Conservation (phyloP, 1,139 yeast species). For the Trichomonascaceae sp. region DNA sequence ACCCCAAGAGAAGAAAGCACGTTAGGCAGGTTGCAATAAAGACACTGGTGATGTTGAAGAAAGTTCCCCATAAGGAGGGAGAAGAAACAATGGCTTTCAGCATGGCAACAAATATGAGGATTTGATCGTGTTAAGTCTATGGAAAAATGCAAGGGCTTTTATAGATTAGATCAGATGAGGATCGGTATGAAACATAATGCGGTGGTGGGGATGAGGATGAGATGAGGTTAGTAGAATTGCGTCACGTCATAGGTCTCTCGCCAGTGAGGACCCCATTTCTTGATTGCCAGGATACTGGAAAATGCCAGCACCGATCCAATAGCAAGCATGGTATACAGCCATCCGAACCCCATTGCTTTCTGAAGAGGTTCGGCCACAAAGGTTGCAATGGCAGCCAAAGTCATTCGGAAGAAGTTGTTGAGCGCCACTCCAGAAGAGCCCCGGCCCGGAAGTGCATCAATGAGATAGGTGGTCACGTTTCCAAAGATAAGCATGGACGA, state of each 20-base stretch:
- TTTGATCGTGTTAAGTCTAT: too few species aligned
- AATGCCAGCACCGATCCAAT: slow-evolving; percentile 34
- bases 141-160: too few species aligned
- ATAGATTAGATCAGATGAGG: too few species aligned
- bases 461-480: slow-evolving; percentile 65
- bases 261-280: slow-evolving; percentile 46
- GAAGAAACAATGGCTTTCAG: too few species aligned
- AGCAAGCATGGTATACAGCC: slow-evolving; percentile 52
- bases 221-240: slow-evolving; percentile 13
- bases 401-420: slow-evolving; percentile 61
- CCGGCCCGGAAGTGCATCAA: slow-evolving; percentile 74
- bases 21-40: slow-evolving; percentile 1
- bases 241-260: slow-evolving; percentile 55
- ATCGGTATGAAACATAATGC: background rate
- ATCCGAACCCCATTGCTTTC: slow-evolving; percentile 54
- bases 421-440: slow-evolving; percentile 86
- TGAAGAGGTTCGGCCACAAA: slow-evolving; percentile 58
- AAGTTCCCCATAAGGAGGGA: too few species aligned
- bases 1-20: background rate
- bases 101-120: too few species aligned
- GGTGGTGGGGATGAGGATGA: background rate
- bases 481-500: slow-evolving; percentile 80
- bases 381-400: slow-evolving; percentile 63
- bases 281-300: slow-evolving; percentile 35
- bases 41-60: background rate